A percentile compares a stretch with the other conserved stretches of the same genome.
Conservation (phyloP, 163 green algal genomes). For the Prototheca wickerhamii region DNA sequence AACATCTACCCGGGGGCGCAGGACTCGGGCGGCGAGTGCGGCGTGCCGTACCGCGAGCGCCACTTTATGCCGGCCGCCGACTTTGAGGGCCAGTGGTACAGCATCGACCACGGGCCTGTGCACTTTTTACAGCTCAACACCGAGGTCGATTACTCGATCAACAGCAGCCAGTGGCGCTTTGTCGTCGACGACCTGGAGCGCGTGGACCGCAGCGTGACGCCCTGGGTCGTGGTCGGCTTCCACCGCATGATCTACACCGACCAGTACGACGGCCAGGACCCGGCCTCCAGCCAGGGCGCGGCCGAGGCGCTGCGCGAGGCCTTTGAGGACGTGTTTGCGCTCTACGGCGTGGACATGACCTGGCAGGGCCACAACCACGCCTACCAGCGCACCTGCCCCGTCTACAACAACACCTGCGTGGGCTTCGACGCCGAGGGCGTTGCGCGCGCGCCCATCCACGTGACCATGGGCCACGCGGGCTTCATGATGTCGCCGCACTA, state of each 20-base stretch:
- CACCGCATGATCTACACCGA: slow-evolving; percentile 38
- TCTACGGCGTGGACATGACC: slow-evolving; percentile 24
- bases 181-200: slow-evolving; percentile 30
- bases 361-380: slow-evolving; percentile 27
- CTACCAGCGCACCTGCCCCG: slow-evolving; percentile 36
- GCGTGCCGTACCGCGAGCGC: slow-evolving; percentile 1
- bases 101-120: slow-evolving; percentile 35
- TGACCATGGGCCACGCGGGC: slow-evolving; percentile 21
- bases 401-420: slow-evolving; percentile 28
- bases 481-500: background rate
- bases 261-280: slow-evolving; percentile 3
- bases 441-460: slow-evolving; percentile 15
- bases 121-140: slow-evolving; percentile 72
- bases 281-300: slow-evolving; percentile 15
- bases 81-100: slow-evolving; percentile 52
- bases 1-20: background rate
- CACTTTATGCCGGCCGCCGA: slow-evolving; percentile 15
- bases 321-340: slow-evolving; percentile 18
- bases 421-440: slow-evolving; percentile 4
- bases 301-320: slow-evolving; percentile 10
- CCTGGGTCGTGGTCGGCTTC: slow-evolving; percentile 57
- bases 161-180: slow-evolving; percentile 48
- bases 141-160: slow-evolving; percentile 62
- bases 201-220: slow-evolving; percentile 51
- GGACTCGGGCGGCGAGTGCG: slow-evolving; percentile 1